Conservation (phyloP, 169 alveolate genomes). For the Plasmodium reichenowi region DNA sequence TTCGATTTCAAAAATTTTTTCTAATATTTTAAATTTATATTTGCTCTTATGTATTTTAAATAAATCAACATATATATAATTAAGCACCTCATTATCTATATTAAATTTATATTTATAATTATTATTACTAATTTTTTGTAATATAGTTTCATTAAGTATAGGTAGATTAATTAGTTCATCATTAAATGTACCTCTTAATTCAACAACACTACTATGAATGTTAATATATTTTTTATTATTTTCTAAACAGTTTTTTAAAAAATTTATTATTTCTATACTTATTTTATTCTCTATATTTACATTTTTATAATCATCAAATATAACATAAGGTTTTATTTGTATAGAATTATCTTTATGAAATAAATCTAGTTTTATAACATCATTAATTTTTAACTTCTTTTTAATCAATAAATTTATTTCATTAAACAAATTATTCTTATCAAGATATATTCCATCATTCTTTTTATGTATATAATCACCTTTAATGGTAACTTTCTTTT, state of each 20-base stretch:
- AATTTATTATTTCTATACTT: conserved; percentile 38
- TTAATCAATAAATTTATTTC: conserved; percentile 47
- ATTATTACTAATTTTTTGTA: conserved; percentile 56
- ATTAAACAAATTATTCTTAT: conserved; percentile 46
- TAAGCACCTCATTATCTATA: conserved; percentile 32
- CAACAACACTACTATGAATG: conserved; percentile 55
- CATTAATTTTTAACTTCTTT: conserved; percentile 51
- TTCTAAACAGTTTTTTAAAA: conserved; percentile 27
- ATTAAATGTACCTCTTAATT: conserved; percentile 50
- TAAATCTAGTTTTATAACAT: conserved; percentile 42
- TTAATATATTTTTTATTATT: conserved; percentile 21
- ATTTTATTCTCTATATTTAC: conserved; percentile 69
- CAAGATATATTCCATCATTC: not conserved
- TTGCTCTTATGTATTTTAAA: conserved; percentile 62
- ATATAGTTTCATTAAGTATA: conserved; percentile 36
- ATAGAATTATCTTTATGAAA: conserved; percentile 64
- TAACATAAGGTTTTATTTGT: conserved; percentile 49
- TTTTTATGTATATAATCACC: not conserved
- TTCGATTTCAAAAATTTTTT: conserved; percentile 54
- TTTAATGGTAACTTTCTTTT: no score
- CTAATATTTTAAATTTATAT: conserved; percentile 50
- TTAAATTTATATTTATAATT: conserved; percentile 61
- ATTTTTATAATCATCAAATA: conserved; percentile 66
- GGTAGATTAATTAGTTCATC: conserved; percentile 60
- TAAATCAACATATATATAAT: conserved; percentile 60